A percentile compares a stretch with the other conserved stretches of the same genome.
These are phyloP conservation scores for Cryptococcus hybrid DNA, from an alignment of 1,284 basidiomycete genomes.

Conservation along the genomic window DNA sequence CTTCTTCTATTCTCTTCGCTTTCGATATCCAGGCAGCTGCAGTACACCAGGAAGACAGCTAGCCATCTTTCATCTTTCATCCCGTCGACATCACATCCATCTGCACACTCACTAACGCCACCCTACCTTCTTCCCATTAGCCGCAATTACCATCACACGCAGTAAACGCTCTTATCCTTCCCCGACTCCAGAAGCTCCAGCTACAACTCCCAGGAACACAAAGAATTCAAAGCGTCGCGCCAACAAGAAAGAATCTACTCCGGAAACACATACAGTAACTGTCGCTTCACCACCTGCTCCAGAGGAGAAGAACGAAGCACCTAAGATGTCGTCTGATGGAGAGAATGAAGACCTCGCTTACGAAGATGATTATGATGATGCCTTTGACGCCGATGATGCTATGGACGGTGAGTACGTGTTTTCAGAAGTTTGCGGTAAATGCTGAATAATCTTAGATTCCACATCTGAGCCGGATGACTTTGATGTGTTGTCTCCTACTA, in stretches of 20 bases:
- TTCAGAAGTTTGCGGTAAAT: not conserved
- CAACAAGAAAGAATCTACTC: not conserved
- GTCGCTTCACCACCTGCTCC: not conserved
- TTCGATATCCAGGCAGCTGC: too few relatives aligned
- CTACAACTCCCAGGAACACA: not conserved
- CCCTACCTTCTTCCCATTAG: not conserved
- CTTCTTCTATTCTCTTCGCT: too few relatives aligned
- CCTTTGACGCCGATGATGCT: conserved; percentile 30
- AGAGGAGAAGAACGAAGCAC: not conserved
- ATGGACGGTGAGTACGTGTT: conserved; percentile 25
- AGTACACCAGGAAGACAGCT: too few relatives aligned
- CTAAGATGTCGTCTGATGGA: conserved; percentile 47
- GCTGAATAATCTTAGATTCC: conserved; percentile 20
- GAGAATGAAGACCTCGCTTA: conserved; percentile 39
- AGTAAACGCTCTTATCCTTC: not conserved
- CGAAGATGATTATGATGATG: conserved; percentile 38
- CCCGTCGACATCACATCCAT: too few relatives aligned
- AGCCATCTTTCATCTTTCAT: too few relatives aligned
- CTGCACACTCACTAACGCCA: too few relatives aligned
- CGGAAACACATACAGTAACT: not conserved
- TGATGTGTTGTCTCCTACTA: conserved; percentile 43
- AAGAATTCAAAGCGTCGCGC: not conserved
- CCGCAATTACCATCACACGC: not conserved
- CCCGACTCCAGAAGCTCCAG: not conserved
- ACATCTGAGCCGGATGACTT: conserved; percentile 40